Base-by-base conservation (phyloP, 2,329 filamentous ascomycete genomes). In the Myriangium duriaei region DNA sequence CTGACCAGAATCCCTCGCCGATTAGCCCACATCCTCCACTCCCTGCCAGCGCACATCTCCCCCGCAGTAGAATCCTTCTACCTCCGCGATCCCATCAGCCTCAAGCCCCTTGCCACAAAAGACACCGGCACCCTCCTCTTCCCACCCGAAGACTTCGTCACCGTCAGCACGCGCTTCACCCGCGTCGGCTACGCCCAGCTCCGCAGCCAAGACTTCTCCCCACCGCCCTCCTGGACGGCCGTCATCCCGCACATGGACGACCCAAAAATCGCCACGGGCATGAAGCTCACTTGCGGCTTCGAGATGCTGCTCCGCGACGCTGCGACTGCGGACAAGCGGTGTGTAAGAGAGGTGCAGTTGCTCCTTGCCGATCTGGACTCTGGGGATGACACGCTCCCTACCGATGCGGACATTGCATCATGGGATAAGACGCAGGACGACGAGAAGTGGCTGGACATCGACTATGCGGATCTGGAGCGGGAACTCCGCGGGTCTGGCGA, bases 1-100 rank as follows among this genome's bases (percentile, higher is more conserved):
- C 59, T 77, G 3, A 63, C 85, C 16, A 79, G 73, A 0, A 68
- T 98, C 19, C 91, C 91, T 0, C 75, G 91, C 42, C 86, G 79
- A 47, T 62, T 94, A 17, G 88, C 86, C 5, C 79, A 79, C 47
- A 67, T 96, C 26, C 63, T 98, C 2, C 81, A 88, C 49, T 63
- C 72, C 30, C 74, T 78, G 14, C 83, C 87, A 1, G 72, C 77
- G 11, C 77, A 81, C 42, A 76, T 96, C 41, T 79, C 86, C 2
- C 76, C 86, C 0, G 86, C 85, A 1, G 74, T 88, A 2, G 92
- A 98, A 58, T 77, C 81, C 1, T 96, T 98, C 58, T 96, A 96
- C 56, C 70, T 94, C 11, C 77, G 91, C 44, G 87, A 96, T 51
- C 79, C 85, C 0, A 69, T 85, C 41, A 70, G 79, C 1, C 60